These are phyloP conservation scores for Zymoseptoria ardabiliae DNA, from an alignment of 2,329 filamentous ascomycete genomes.

Conservation along the genomic window DNA sequence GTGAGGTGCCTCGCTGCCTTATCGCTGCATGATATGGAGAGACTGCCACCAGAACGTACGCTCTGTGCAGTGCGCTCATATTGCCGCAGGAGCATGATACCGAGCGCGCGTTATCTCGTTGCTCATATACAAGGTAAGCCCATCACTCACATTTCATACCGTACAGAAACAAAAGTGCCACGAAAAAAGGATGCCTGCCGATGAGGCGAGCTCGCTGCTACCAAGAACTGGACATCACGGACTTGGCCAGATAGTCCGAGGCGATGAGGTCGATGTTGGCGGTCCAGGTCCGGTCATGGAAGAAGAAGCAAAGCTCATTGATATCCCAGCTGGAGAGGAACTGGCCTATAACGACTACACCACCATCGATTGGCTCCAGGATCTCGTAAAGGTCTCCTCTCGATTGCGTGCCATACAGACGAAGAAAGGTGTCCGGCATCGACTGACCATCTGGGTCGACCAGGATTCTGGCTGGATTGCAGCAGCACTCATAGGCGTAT, in stretches of 20 bases:
- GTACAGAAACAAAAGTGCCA: not conserved
- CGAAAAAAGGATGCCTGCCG: slow-evolving; percentile 1
- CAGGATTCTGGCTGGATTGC: slow-evolving; percentile 50
- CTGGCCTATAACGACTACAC: slow-evolving; percentile 56
- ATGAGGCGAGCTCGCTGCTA: slow-evolving; percentile 33
- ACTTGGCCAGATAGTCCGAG: slow-evolving; percentile 18
- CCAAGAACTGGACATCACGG: slow-evolving; percentile 16
- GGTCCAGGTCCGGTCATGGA: slow-evolving; percentile 39
- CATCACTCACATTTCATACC: not conserved
- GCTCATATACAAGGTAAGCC: not conserved
- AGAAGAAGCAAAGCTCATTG: slow-evolving; percentile 42
- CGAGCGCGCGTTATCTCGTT: not conserved
- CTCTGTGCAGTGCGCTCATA: not conserved
- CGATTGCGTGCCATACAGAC: slow-evolving; percentile 43
- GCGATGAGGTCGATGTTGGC: slow-evolving; percentile 38
- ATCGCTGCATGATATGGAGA: not conserved
- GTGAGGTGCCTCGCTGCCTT: slow-evolving; percentile 1
- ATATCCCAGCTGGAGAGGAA: slow-evolving; percentile 46
- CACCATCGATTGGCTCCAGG: slow-evolving; percentile 57
- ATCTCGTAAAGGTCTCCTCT: slow-evolving; percentile 52
- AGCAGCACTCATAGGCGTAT: slow-evolving; percentile 45
- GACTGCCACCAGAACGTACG: not conserved
- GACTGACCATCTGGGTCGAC: slow-evolving; percentile 39
- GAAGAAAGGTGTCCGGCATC: slow-evolving; percentile 37
- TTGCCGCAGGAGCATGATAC: not conserved